These are phyloP conservation scores for Schizopora paradoxa DNA, from an alignment of 1,284 basidiomycete genomes.

Conservation along the genomic window DNA sequence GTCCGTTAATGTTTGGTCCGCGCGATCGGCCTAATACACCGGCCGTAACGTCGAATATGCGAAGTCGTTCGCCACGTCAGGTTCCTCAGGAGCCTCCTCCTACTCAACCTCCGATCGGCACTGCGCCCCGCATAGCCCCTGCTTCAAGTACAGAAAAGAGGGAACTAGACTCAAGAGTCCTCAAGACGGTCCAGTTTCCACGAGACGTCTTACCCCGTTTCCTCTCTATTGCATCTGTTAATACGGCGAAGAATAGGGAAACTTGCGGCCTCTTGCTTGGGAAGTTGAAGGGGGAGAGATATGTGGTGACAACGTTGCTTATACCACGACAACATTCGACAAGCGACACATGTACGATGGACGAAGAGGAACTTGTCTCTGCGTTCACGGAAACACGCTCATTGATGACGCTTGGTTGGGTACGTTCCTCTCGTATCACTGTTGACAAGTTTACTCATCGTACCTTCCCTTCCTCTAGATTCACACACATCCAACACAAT, in stretches of 20 bases:
- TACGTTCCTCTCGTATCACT: constrained; percentile 32
- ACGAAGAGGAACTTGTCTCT: constrained; percentile 81
- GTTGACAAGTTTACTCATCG: constrained; percentile 4
- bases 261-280: constrained; percentile 65
- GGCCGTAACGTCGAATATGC: no score
- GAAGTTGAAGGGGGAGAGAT: constrained; percentile 50
- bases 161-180: constrained; percentile 29
- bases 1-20: constrained; percentile 17
- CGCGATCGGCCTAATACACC: no score
- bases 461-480: constrained; percentile 45
- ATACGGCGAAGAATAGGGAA: constrained; percentile 55
- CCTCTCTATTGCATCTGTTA: constrained; percentile 58
- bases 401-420: constrained; percentile 86
- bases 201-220: constrained; percentile 67
- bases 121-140: constrained; percentile 23
- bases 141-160: constrained; percentile 21
- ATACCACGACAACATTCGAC: constrained; percentile 83
- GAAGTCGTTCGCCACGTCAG: no score
- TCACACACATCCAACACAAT: constrained; percentile 88
- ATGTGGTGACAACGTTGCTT: constrained; percentile 66
- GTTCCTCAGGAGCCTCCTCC: constrained; percentile 10
- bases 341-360: constrained; percentile 84
- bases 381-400: constrained; percentile 73
- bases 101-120: constrained; percentile 21
- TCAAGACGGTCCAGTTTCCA: constrained; percentile 64